Evolutionary conservation across 140 eudicot genomes (phyloP).

Genomic region (Anethum foeniculum): DNA sequence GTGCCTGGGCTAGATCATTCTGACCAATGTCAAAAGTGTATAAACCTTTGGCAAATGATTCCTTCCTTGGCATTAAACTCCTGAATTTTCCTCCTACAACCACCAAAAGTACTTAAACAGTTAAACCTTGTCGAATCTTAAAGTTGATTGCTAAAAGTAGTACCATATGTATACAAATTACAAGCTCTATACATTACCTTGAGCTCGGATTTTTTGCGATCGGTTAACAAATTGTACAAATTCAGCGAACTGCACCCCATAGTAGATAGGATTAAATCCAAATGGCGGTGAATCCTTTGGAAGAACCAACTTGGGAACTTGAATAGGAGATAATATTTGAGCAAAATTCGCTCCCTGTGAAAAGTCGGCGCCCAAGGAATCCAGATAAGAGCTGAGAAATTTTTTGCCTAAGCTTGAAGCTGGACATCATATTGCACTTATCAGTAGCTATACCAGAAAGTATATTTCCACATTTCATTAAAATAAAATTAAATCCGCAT

Average conservation of each 20-base stretch:
- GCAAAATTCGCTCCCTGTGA: conserved; percentile 75
- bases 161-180: no score
- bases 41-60: conserved; percentile 38
- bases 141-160: neutral
- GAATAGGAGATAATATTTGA: conserved; percentile 46
- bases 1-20: conserved; percentile 58
- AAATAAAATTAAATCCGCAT: no score
- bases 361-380: conserved; percentile 53
- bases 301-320: conserved; percentile 38
- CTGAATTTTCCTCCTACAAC: conserved; percentile 13
- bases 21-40: conserved; percentile 72
- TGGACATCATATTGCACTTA: neutral
- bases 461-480: no score
- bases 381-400: conserved; percentile 41
- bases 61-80: conserved; percentile 22
- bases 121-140: no score
- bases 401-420: conserved; percentile 38
- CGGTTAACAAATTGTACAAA: conserved; percentile 28
- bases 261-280: conserved; percentile 41
- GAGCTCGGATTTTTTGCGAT: conserved; percentile 23
- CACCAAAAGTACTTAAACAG: neutral
- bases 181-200: conserved; percentile 23
- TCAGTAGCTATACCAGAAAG: neutral
- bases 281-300: conserved; percentile 15
- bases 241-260: conserved; percentile 29